Percentiles rank a stretch among this genome's conserved stretches.
These are phyloP conservation scores for Beta lomatogona DNA, from an alignment of 179 eudicot species.

Conservation along the genomic window DNA sequence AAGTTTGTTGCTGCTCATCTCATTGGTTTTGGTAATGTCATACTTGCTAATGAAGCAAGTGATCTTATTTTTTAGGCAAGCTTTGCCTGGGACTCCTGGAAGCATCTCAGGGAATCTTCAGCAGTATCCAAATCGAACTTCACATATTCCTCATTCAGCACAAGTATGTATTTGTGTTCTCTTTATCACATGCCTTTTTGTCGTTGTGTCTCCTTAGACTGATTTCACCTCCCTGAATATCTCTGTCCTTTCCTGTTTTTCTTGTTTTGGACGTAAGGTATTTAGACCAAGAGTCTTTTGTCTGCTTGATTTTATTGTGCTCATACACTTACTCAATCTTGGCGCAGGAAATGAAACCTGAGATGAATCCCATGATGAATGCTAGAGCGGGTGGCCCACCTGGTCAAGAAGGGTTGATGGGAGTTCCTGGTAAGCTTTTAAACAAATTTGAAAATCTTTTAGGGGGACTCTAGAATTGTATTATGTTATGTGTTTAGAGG, in stretches of 20 bases:
- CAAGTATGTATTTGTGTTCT: constrained; percentile 34
- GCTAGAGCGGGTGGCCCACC: constrained; percentile 39
- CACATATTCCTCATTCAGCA: constrained; percentile 43
- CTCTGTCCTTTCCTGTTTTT: not conserved
- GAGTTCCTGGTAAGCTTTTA: constrained; percentile 43
- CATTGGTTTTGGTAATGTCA: constrained; percentile 13
- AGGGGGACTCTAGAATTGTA: not conserved
- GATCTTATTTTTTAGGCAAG: constrained; percentile 36
- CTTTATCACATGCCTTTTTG: not conserved
- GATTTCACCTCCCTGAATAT: not conserved
- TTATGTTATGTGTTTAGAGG: not conserved
- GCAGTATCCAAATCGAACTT: constrained; percentile 44
- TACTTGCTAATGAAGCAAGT: constrained; percentile 10
- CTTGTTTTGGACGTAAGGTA: not conserved
- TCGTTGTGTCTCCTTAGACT: not conserved
- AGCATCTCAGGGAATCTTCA: constrained; percentile 46
- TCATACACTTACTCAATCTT: not conserved
- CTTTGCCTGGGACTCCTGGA: constrained; percentile 45
- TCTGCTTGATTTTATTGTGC: not conserved
- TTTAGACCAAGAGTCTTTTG: not conserved
- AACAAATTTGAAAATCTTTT: not conserved
- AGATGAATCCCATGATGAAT: constrained; percentile 42
- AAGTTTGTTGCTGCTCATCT: constrained; percentile 11
- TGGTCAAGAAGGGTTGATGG: constrained; percentile 49
- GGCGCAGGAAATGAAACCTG: constrained; percentile 44